phyloP scores from a whole-genome alignment of 148 eudicot species.

The Rhododendron williamsianum region DNA sequence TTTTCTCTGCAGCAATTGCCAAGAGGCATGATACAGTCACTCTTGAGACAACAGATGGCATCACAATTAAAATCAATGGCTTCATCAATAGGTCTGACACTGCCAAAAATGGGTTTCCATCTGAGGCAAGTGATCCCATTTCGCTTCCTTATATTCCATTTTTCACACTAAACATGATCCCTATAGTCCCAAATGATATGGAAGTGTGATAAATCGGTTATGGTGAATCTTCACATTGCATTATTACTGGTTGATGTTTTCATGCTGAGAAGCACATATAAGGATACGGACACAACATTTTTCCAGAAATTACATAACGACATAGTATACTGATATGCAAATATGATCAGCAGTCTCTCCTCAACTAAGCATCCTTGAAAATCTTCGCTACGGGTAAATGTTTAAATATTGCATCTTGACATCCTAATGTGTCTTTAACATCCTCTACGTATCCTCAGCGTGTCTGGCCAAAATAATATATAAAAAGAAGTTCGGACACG shows the following conservation, averaged over 20 bases:
- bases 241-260: not conserved
- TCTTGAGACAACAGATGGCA: slow-evolving; percentile 56
- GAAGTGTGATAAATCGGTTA: not conserved
- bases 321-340: not conserved
- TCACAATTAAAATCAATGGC: slow-evolving; percentile 38
- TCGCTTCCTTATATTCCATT: not conserved
- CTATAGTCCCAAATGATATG: not conserved
- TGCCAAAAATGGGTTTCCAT: slow-evolving; percentile 50
- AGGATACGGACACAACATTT: not conserved
- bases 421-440: not conserved
- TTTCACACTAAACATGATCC: not conserved
- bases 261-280: not conserved
- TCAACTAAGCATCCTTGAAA: not conserved
- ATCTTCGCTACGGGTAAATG: not conserved
- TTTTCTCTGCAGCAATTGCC: slow-evolving; percentile 35
- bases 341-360: not conserved
- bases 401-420: not conserved
- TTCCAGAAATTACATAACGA: not conserved
- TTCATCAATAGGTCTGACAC: slow-evolving; percentile 43
- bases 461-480: not conserved
- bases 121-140: slow-evolving; percentile 29
- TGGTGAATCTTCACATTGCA: not conserved
- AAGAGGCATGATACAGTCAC: slow-evolving; percentile 49
- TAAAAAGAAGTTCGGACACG: not conserved
- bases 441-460: not conserved